phyloP scores from a whole-genome alignment of 148 eudicot genomes.

The Gaultheria prostrata region DNA sequence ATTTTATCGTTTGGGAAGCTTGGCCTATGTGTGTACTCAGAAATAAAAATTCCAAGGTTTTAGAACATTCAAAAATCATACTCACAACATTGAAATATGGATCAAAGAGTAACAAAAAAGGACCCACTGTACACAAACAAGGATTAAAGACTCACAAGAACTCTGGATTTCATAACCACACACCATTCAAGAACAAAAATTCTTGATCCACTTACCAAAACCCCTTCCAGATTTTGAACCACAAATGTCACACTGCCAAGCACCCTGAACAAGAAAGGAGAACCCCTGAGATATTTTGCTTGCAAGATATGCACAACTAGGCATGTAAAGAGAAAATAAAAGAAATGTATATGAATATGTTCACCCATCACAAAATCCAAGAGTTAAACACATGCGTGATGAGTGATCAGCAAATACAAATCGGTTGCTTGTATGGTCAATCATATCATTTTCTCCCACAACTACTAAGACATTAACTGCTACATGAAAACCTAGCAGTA shows the following conservation, averaged over 20 bases:
- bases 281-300: slow-evolving; percentile 12
- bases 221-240: slow-evolving; percentile 95
- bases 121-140: background rate
- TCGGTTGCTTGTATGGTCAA: background rate
- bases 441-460: background rate
- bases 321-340: background rate
- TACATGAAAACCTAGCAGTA: background rate
- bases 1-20: too few relatives aligned
- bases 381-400: background rate
- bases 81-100: background rate
- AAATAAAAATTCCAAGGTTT: background rate
- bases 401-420: background rate
- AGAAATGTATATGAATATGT: background rate
- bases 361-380: background rate
- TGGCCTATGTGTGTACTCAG: background rate
- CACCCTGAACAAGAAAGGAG: slow-evolving; percentile 50
- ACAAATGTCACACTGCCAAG: slow-evolving; percentile 98
- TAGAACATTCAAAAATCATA: background rate
- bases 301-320: slow-evolving; percentile 12
- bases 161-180: background rate
- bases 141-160: background rate
- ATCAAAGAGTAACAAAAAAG: background rate
- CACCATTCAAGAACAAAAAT: background rate
- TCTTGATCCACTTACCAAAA: slow-evolving; percentile 58
- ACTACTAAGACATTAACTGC: background rate